Evolutionary conservation across 2,329 filamentous ascomycete species (phyloP), one percentile per base, ranked within the genome.

Genomic region (Dendryphion nanum): DNA sequence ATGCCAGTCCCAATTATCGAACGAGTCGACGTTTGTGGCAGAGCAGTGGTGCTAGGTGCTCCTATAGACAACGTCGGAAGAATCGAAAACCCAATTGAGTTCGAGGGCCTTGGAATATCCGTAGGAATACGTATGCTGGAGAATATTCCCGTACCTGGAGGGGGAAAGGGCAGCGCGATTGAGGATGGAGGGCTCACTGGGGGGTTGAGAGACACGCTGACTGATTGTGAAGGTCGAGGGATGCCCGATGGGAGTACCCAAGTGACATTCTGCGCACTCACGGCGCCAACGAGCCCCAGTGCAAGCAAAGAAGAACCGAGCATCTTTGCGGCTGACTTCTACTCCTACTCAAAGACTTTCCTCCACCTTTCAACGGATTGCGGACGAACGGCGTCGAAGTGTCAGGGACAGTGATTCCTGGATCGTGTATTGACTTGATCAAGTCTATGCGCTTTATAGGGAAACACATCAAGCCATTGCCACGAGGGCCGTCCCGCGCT

Each of bases 231-330:
- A 20, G 39, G 39, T 17, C 17, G 19, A 16, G 42, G 40, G 17
- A 40, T 40, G 31, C 29, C 33, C 26, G 39, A 36, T 13, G 42
- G 40, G 7, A 40, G 30, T 8, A 28, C 35, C 5, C 16, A 35
- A 13, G n/a, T 45, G 10, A 30, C 29, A 19, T 42, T 40, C 15
- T 34, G 29, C 5, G 40, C 40, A 12, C 38, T 30, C 17, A 37
- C 30, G 8, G 21, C 31, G 14, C 35, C 26, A 14, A 39, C 21
- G 16, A 47, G 30, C 13, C 31, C 38, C 12, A 40, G 12, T 7
- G 34, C 34, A 12, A 45, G 24, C 26, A 40, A 2, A n/a, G 30
- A 26, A 19, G 30, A 18, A 24, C 28, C 33, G 14, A 37, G n/a
- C 5, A 45, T 13, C 40, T 42, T 45, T 4, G 15, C 35, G 31